A percentile compares a stretch with the other conserved stretches of the same genome.
phyloP scores from a whole-genome alignment of 441 rosid species.

The Bocquillonia castaneifolia region DNA sequence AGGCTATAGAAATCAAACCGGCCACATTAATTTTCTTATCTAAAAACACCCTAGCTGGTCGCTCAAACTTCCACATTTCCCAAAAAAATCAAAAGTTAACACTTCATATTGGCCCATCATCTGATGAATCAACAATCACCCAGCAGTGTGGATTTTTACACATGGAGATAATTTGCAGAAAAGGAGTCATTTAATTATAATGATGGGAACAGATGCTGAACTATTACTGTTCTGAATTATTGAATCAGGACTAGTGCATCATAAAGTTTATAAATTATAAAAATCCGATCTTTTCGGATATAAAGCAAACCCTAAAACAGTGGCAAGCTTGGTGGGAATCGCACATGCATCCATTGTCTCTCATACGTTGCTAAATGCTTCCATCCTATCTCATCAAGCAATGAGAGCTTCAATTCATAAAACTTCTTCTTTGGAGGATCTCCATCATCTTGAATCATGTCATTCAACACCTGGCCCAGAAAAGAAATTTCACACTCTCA shows the following conservation, averaged over 20 bases:
- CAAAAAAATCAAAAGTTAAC: not conserved
- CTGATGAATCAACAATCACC: too few species aligned
- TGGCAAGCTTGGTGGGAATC: constrained; percentile 75
- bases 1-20: not conserved
- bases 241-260: not conserved
- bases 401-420: constrained; percentile 63
- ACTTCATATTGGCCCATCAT: too few species aligned
- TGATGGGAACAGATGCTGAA: too few species aligned
- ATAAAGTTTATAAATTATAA: not conserved
- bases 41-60: not conserved
- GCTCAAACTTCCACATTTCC: not conserved
- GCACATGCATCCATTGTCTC: constrained; percentile 85
- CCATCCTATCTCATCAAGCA: constrained; percentile 86
- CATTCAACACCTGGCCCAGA: constrained; percentile 56
- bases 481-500: not conserved
- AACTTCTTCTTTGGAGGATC: constrained; percentile 77
- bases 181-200: not conserved
- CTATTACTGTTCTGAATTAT: too few species aligned
- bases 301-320: constrained; percentile 41
- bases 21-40: not conserved
- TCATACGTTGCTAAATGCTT: constrained; percentile 62
- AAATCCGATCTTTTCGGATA: not conserved
- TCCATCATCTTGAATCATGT: constrained; percentile 66
- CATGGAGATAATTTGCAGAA: not conserved
- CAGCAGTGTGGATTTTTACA: too few species aligned